Evolutionary conservation across 208 protist species (phyloP), one percentile per base, ranked within the genome.

Genomic region (Acanthamoeba castellanii): DNA sequence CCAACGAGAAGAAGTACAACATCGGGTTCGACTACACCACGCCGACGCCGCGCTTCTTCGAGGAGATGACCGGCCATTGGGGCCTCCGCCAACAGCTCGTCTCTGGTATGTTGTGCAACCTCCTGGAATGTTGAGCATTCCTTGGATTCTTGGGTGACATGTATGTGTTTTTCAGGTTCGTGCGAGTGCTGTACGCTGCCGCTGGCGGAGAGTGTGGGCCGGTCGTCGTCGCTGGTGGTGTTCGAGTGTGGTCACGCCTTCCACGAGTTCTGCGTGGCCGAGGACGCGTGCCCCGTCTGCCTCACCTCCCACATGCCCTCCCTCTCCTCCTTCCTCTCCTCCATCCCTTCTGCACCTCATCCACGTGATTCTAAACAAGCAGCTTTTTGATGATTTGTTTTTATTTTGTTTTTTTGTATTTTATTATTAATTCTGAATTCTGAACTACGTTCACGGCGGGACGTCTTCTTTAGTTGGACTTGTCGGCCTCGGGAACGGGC

Each of bases 21-120:
- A 82, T 90, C n/a, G 82, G 57, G 27, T 90, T 90, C 34, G 82
- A 90, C 57, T 90, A 90, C 52, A 70, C 82, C 20, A 90, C 82
- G 18, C 47, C 82, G n/a, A 68, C 57, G 82, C 82, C 82, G n/a
- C 57, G 52, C 34, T 90, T 90, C 82, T 90, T 90, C 57, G 82
- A 90, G 52, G 82, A 90, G 82, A 90, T 90, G 82, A 90, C 82
- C 20, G 82, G 82, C n/a, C 82, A 90, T 47, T 90, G 82, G 82
- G 82, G 82, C 82, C 52, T 68, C 13, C 82, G 82, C 20, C 82
- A 70, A 22, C 47, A 66, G 52, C 57, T 70, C 30, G 14, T 70
- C 16, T 22, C 76, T 16, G 66, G 66, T 74, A 30, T 74, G 66
- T 32, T 22, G 7, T 3, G 3, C 37, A 42, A 3, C 66, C 27